Evolutionary conservation across 176 grass and related monocot species (phyloP), one percentile per base, ranked within the genome.

Genomic region (Hyparrhenia diplandra): DNA sequence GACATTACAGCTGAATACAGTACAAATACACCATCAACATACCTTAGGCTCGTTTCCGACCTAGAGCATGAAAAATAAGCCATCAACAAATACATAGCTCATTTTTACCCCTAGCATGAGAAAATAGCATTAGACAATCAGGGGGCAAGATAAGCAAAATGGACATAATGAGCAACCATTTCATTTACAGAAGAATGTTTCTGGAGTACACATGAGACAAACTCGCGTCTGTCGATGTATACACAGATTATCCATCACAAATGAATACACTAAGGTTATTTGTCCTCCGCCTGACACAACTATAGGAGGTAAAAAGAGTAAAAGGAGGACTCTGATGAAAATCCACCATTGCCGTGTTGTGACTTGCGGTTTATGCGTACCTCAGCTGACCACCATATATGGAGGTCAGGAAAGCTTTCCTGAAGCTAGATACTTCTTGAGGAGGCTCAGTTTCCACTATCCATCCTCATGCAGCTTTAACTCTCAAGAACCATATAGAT

Each of bases 401-500:
- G 20, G 69, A 66, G 67, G 11, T 69, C 83, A 89, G 45, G 28
- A 78, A 29, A 85, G 65, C 21, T n/a, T n/a, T n/a, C n/a, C n/a
- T n/a, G 34, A 65, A 82, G 45, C 66, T 72, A 54, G 70, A 31
- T 31, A 17, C 52, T 81, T 76, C 71, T 71, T 45, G 36, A 60
- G 57, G 23, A 51, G 73, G n/a, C 58, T 82, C 73, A 64, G 66
- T 37, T 64, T 35, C 67, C 58, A 39, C 27, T 55, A 37, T 72
- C 61, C 83, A 78, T 82, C 78, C 73, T 57, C 65, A 36, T 23
- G 24, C 66, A 36, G 25, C 57, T 67, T 59, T 67, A 59, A 58
- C 65, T 82, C 66, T 89, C 88, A 89, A 78, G 88, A 89, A 37
- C 78, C 47, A 82, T 89, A 83, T 6, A 85, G 66, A 77, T 85